Percentiles rank a stretch among this genome's conserved stretches.
Conservation (phyloP, 163 green algal genomes). For the Scenedesmus sp. region DNA sequence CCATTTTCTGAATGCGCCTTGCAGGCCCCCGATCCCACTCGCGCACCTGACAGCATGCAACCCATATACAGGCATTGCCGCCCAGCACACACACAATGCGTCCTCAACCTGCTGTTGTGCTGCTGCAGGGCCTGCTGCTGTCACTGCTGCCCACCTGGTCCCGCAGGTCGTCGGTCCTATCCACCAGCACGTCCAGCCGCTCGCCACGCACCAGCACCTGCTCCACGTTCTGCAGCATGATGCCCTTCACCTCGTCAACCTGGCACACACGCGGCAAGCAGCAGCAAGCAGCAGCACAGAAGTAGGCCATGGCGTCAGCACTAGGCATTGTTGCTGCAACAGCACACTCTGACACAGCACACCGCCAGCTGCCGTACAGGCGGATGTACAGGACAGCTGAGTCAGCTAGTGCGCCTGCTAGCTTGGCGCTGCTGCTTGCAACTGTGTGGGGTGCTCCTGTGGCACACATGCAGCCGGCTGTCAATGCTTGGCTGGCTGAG, state of each 20-base stretch:
- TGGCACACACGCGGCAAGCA: constrained; percentile 76
- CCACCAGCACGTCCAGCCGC: constrained; percentile 97
- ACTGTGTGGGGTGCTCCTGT: not conserved
- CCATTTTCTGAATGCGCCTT: no score
- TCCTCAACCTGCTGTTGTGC: not conserved
- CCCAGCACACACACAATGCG: not conserved
- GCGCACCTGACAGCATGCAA: not conserved
- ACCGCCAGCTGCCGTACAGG: no score
- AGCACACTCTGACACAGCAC: not conserved
- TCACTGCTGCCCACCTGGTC: constrained; percentile 34
- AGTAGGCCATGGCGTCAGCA: not conserved
- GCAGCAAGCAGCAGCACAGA: not conserved
- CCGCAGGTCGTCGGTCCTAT: constrained; percentile 97
- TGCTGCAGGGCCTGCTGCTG: not conserved
- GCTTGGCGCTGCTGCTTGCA: not conserved
- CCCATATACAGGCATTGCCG: not conserved
- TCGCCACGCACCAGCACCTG: constrained; percentile 97
- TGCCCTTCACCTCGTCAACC: constrained; percentile 97
- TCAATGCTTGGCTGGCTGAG: not conserved
- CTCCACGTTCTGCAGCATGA: constrained; percentile 97
- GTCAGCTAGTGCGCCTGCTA: not conserved
- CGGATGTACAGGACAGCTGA: not conserved
- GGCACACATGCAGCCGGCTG: not conserved
- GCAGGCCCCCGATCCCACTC: not conserved
- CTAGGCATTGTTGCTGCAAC: not conserved